Evolutionary conservation across 202 grass and related monocot genomes (phyloP).

Genomic region (Saccharum hybrid): DNA sequence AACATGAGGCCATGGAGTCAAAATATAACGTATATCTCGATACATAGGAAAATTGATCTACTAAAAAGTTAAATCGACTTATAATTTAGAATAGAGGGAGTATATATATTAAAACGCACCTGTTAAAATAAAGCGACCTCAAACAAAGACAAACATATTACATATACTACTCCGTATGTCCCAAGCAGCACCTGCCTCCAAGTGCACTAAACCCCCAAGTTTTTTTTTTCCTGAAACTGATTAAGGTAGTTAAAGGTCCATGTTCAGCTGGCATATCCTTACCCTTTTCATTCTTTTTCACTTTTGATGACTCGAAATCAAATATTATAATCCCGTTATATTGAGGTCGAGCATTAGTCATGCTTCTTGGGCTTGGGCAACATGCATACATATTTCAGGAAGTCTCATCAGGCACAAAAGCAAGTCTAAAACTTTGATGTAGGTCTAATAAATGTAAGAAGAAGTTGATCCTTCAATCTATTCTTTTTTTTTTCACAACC

Average conservation of each 20-base stretch:
- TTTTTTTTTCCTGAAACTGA: no score
- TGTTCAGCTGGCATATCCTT: background rate
- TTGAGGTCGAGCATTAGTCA: background rate
- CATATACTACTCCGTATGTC: no score
- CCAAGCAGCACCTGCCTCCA: no score
- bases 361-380: background rate
- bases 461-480: background rate
- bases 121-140: no score
- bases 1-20: background rate
- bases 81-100: no score
- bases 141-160: background rate
- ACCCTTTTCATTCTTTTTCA: background rate
- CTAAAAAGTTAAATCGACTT: no score
- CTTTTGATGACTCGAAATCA: background rate
- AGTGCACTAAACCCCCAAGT: no score
- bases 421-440: background rate
- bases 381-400: background rate
- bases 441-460: background rate
- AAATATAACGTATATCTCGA: no score
- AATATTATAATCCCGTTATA: background rate
- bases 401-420: background rate
- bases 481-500: background rate
- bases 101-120: no score
- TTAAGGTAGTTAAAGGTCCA: background rate
- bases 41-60: no score